Percentiles rank a stretch among this genome's conserved stretches.
These are phyloP conservation scores for Entomophthora muscae DNA, from an alignment of 371 early-diverging fungal species.

Conservation along the genomic window DNA sequence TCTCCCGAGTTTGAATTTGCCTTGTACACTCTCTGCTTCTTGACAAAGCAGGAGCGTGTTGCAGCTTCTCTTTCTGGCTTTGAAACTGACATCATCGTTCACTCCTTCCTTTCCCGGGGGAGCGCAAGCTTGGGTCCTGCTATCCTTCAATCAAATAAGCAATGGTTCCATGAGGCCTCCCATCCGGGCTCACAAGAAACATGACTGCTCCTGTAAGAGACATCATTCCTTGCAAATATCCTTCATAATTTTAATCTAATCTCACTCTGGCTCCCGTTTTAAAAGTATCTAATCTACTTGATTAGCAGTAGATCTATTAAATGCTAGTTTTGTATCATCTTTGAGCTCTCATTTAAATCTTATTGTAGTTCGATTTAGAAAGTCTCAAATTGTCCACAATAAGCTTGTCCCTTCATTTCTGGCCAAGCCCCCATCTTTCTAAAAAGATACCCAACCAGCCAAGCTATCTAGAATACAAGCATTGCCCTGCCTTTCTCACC, in stretches of 20 bases:
- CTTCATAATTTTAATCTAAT: background rate
- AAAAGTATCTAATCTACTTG: background rate
- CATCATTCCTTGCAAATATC: background rate
- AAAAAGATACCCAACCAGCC: too few species aligned
- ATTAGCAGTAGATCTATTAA: background rate
- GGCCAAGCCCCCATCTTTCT: too few species aligned
- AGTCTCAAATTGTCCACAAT: too few species aligned
- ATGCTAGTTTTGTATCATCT: background rate
- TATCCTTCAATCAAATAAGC: conserved; percentile 8
- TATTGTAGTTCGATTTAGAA: too few species aligned
- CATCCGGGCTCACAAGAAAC: background rate
- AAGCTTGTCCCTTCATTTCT: too few species aligned
- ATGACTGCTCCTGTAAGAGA: too few species aligned
- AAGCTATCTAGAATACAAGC: too few species aligned
- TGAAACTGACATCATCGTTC: conserved; percentile 7
- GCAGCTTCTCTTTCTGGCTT: conserved; percentile 5
- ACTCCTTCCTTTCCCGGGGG: background rate
- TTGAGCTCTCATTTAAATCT: too few species aligned
- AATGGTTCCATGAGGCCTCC: background rate
- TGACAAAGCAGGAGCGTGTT: background rate
- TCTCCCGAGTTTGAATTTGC: conserved; percentile 35
- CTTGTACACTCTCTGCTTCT: conserved; percentile 20
- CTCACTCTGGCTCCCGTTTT: background rate
- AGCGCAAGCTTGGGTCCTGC: background rate
- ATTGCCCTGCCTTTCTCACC: too few species aligned